Conservation (phyloP, 495 filamentous ascomycete species). For the Aspergillus sparsus region DNA sequence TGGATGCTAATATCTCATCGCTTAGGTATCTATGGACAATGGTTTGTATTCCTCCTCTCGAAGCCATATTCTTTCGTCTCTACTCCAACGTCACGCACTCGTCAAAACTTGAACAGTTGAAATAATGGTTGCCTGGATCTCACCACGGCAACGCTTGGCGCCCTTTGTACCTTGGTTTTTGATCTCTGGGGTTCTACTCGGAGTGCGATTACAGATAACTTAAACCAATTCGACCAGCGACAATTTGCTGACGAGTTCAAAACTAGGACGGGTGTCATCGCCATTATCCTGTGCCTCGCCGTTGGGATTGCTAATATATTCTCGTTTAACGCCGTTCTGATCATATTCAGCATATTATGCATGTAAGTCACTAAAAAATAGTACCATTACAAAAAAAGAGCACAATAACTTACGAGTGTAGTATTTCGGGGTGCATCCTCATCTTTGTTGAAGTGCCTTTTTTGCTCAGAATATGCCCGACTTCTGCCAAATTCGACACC, state of each 20-base stretch:
- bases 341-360: constrained; percentile 80
- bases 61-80: not conserved
- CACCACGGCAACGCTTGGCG: constrained; percentile 26
- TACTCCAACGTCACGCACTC: constrained; percentile 6
- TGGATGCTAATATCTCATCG: constrained; percentile 35
- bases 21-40: constrained; percentile 98
- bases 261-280: constrained; percentile 85
- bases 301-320: constrained; percentile 93
- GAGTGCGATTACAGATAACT: not conserved
- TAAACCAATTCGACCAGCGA: not conserved
- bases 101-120: not conserved
- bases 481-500: constrained; percentile 81
- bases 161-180: constrained; percentile 8
- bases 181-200: not conserved
- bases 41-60: constrained; percentile 61
- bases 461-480: constrained; percentile 96
- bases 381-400: not conserved
- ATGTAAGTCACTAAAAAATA: constrained; percentile 61
- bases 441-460: constrained; percentile 97
- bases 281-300: constrained; percentile 93
- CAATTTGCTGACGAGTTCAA: constrained; percentile 11
- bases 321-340: constrained; percentile 60
- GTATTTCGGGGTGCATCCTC: constrained; percentile 78
- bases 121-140: constrained; percentile 28
- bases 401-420: constrained; percentile 38